Percentiles rank a stretch among this genome's conserved stretches.
Conservation (phyloP, 306 rosid genomes). For the Quercus parvula region DNA sequence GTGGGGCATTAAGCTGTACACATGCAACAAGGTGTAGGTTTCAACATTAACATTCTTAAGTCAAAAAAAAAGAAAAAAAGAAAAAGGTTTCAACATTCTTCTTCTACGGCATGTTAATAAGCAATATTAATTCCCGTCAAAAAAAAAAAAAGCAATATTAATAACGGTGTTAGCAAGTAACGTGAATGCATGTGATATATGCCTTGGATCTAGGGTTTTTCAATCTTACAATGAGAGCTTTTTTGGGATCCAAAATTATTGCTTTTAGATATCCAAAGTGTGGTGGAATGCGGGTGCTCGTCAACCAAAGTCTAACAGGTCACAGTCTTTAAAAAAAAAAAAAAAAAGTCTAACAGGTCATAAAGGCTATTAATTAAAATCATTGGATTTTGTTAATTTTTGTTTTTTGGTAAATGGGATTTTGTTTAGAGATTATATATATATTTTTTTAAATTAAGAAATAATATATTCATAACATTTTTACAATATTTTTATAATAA, state of each 20-base stretch:
- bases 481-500: too few relatives aligned
- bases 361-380: background rate
- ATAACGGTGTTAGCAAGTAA: slow-evolving; percentile 28
- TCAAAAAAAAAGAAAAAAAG: too few relatives aligned
- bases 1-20: slow-evolving; percentile 40
- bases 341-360: background rate
- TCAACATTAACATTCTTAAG: too few relatives aligned
- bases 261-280: background rate
- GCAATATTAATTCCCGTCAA: too few relatives aligned
- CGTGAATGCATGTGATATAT: slow-evolving; percentile 44
- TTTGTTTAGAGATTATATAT: background rate
- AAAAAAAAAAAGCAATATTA: background rate
- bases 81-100: slow-evolving; percentile 10
- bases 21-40: slow-evolving; percentile 33
- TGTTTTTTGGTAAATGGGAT: background rate
- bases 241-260: slow-evolving; percentile 33
- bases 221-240: slow-evolving; percentile 19
- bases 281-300: background rate
- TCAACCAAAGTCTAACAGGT: background rate
- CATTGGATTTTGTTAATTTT: background rate
- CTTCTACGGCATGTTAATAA: slow-evolving; percentile 15
- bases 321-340: too few relatives aligned
- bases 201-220: slow-evolving; percentile 15
- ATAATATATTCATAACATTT: too few relatives aligned
- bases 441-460: background rate